Percentiles rank a stretch among this genome's conserved stretches.
These are phyloP conservation scores for Aciculosporium take DNA, from an alignment of 2,329 filamentous ascomycete species.

Conservation along the genomic window DNA sequence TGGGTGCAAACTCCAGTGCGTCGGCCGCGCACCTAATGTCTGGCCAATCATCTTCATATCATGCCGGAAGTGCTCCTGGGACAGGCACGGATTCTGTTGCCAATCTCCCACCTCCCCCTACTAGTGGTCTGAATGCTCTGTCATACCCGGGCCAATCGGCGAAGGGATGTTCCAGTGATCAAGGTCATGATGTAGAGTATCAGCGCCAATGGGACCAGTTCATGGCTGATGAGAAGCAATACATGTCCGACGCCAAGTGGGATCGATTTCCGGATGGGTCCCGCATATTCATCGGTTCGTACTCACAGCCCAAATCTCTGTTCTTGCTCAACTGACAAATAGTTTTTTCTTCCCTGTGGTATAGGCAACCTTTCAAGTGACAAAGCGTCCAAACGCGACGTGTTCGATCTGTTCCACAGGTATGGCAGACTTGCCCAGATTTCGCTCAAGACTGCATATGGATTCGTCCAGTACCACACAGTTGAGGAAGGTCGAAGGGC, in stretches of 20 bases:
- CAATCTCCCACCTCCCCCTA: conserved; percentile 17
- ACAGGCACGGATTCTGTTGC: conserved; percentile 18
- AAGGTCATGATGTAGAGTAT: conserved; percentile 29
- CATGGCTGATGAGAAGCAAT: conserved; percentile 55
- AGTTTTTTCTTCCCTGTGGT: conserved; percentile 11
- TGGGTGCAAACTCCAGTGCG: conserved; percentile 17
- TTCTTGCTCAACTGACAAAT: conserved; percentile 7
- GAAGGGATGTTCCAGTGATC: conserved; percentile 15
- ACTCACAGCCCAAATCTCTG: background rate
- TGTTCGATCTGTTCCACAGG: conserved; percentile 78
- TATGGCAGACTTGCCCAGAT: conserved; percentile 86
- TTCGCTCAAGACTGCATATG: conserved; percentile 90
- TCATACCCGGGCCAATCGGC: conserved; percentile 14
- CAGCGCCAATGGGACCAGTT: conserved; percentile 61
- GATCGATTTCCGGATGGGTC: conserved; percentile 66
- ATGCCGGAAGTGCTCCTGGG: conserved; percentile 18
- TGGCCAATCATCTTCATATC: conserved; percentile 20
- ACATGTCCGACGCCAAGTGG: conserved; percentile 68
- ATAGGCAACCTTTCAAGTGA: conserved; percentile 83
- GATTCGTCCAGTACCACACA: conserved; percentile 88
- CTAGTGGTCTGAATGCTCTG: conserved; percentile 16
- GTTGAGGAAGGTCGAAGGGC: conserved; percentile 59
- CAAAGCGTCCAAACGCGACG: conserved; percentile 81
- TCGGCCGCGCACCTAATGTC: conserved; percentile 18
- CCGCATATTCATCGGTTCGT: conserved; percentile 65